phyloP scores from a whole-genome alignment of 495 filamentous ascomycete genomes.

The Cudoniella acicularis region DNA sequence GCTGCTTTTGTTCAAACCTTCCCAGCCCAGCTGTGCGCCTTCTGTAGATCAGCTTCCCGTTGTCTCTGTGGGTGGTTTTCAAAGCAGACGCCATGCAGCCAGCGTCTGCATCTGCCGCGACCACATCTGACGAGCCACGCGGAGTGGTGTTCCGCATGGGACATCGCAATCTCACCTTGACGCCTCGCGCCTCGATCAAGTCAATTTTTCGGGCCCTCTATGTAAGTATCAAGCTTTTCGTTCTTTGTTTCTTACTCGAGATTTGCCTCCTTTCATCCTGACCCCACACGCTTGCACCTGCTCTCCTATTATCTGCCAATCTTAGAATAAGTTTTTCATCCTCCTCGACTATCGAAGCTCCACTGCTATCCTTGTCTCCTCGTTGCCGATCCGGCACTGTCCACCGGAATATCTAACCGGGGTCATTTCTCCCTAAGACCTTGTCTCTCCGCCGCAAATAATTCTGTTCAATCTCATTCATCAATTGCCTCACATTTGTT shows the following conservation, averaged over 20 bases:
- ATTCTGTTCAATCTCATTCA: constrained; percentile 7
- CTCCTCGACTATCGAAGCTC: constrained; percentile 2
- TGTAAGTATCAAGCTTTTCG: background rate
- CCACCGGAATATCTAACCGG: background rate
- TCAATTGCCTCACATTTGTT: constrained; percentile 9
- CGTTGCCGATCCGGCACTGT: background rate
- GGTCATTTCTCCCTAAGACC: background rate
- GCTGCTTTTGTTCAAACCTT: background rate
- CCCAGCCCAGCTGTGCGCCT: background rate
- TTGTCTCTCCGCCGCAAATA: constrained; percentile 6
- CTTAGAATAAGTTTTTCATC: constrained; percentile 3
- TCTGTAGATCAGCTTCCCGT: background rate
- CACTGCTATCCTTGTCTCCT: background rate
- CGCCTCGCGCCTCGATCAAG: background rate
- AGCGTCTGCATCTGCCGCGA: background rate
- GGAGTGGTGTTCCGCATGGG: background rate
- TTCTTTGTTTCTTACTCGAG: background rate
- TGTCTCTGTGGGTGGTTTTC: background rate
- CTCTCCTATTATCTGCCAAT: too few species aligned
- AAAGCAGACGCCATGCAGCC: background rate
- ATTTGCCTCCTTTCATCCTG: constrained; percentile 1
- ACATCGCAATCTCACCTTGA: constrained; percentile 9
- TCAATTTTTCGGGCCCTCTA: background rate
- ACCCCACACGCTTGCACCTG: too few species aligned
- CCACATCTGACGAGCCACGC: background rate